Conservation (phyloP, 2,329 filamentous ascomycete species). For the Eurotiales sp. region DNA sequence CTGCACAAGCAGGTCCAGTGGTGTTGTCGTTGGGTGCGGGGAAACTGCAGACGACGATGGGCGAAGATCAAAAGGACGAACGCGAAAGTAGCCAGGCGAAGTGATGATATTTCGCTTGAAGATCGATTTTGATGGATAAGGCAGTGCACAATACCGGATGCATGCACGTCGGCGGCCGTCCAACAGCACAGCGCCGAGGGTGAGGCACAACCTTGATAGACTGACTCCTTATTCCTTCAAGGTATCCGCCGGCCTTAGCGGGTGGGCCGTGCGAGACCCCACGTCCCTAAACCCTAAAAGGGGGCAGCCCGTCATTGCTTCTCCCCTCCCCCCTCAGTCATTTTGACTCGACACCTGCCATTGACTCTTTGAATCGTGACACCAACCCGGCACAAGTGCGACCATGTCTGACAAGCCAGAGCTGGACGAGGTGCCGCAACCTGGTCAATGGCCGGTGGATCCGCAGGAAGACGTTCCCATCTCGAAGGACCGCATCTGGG, state of each 20-base stretch:
- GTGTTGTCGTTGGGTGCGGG: neutral
- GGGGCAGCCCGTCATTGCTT: conserved; percentile 2
- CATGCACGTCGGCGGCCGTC: conserved; percentile 1
- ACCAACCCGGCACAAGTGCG: too few relatives aligned
- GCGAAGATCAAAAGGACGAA: neutral
- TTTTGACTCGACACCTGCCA: too few relatives aligned
- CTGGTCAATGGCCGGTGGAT: conserved; percentile 61
- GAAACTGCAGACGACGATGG: neutral
- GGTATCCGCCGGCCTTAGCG: too few relatives aligned
- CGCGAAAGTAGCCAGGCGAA: neutral
- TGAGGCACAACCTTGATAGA: too few relatives aligned
- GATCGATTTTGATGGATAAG: neutral
- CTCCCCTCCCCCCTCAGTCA: neutral
- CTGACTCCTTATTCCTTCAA: too few relatives aligned
- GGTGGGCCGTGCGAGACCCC: conserved; percentile 6
- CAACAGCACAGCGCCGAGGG: too few relatives aligned
- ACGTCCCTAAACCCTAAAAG: conserved; percentile 9
- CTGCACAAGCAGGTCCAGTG: too few relatives aligned
- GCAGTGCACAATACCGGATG: neutral
- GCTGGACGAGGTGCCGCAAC: conserved; percentile 42
- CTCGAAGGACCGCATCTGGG: conserved; percentile 78
- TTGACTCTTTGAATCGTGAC: too few relatives aligned
- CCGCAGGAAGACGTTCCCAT: conserved; percentile 59
- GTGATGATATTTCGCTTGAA: neutral
- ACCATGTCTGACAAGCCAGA: conserved; percentile 16